A percentile compares a stretch with the other conserved stretches of the same genome.
These are phyloP conservation scores for Gremmenia infestans DNA, from an alignment of 2,329 filamentous ascomycete species.

Conservation along the genomic window DNA sequence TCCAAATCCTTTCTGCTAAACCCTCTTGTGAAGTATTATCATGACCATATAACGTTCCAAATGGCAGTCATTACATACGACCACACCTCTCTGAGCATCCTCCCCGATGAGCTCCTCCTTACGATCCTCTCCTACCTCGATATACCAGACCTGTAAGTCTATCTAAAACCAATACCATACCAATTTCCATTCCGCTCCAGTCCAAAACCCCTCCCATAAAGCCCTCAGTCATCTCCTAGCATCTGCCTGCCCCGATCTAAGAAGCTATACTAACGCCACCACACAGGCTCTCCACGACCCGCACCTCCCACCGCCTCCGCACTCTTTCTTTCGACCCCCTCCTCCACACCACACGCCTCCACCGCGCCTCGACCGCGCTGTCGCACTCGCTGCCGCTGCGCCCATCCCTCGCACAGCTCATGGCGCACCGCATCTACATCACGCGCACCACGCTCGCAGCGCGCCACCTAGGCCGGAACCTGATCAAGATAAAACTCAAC, in stretches of 20 bases:
- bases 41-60: no score
- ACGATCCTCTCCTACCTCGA: slow-evolving; percentile 40
- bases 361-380: slow-evolving; percentile 49
- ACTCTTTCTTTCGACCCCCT: slow-evolving; percentile 59
- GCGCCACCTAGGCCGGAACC: slow-evolving; percentile 55
- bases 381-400: slow-evolving; percentile 52
- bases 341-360: slow-evolving; percentile 58
- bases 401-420: slow-evolving; percentile 57
- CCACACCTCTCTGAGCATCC: slow-evolving; percentile 6
- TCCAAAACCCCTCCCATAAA: no score
- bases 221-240: no score
- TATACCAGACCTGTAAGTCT: slow-evolving; percentile 36
- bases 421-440: slow-evolving; percentile 60
- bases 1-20: no score
- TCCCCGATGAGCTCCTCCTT: slow-evolving; percentile 38
- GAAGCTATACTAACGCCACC: no score
- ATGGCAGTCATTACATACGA: no score
- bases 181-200: no score
- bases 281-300: slow-evolving; percentile 32
- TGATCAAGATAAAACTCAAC: slow-evolving; percentile 60
- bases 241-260: no score
- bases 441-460: slow-evolving; percentile 62
- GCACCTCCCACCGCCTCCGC: slow-evolving; percentile 50
- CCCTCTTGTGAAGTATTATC: no score
- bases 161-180: no score